A percentile compares a stretch with the other conserved stretches of the same genome.
These are phyloP conservation scores for Neurospora sublineolata DNA, from an alignment of 495 filamentous ascomycete genomes.

Conservation along the genomic window DNA sequence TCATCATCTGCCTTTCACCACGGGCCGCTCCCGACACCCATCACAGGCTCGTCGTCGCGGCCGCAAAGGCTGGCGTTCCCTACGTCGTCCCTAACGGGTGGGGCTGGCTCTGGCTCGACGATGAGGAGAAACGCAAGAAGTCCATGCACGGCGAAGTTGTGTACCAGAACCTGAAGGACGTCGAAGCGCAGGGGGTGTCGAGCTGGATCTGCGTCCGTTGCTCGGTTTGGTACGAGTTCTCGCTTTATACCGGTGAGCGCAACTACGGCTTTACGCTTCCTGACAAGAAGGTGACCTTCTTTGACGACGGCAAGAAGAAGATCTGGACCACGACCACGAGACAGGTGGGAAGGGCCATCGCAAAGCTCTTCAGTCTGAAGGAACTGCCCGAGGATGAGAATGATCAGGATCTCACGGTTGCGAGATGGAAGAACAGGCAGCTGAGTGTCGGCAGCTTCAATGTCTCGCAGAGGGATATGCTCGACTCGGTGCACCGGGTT, in stretches of 20 bases:
- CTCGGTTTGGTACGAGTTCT: constrained; percentile 40
- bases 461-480: constrained; percentile 36
- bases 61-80: constrained; percentile 46
- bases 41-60: constrained; percentile 43
- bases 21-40: constrained; percentile 22
- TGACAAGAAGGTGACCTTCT: constrained; percentile 20
- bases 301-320: constrained; percentile 20
- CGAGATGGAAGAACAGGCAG: constrained; percentile 26
- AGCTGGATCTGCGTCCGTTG: constrained; percentile 26
- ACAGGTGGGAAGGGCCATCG: constrained; percentile 33
- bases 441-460: constrained; percentile 33
- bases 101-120: constrained; percentile 11
- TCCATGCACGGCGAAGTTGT: constrained; percentile 18
- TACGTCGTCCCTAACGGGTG: constrained; percentile 55
- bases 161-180: constrained; percentile 9
- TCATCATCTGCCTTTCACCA: constrained; percentile 48
- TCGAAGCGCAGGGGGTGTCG: constrained; percentile 28
- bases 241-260: constrained; percentile 16
- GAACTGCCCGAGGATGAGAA: constrained; percentile 34
- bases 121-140: constrained; percentile 3
- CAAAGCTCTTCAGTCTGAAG: constrained; percentile 26
- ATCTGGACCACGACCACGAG: constrained; percentile 30
- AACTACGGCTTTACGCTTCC: constrained; percentile 25
- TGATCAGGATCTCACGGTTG: constrained; percentile 17
- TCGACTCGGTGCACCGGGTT: constrained; percentile 38